phyloP scores from a whole-genome alignment of 257 asterid genomes.

The Solanum peruvianum region DNA sequence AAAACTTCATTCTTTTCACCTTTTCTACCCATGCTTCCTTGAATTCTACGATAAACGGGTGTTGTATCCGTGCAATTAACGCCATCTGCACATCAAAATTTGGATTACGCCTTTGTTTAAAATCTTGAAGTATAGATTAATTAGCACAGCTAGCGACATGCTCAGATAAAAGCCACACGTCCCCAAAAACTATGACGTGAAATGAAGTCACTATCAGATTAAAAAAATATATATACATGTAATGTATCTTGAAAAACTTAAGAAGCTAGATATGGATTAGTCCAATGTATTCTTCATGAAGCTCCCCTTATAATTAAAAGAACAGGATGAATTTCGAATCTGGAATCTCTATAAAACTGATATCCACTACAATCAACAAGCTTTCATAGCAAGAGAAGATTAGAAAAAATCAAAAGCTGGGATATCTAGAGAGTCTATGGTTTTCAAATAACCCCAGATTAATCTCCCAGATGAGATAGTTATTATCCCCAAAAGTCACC shows the following conservation, averaged over 20 bases:
- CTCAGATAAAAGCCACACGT: neutral
- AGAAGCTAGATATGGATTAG: neutral
- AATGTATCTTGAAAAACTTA: neutral
- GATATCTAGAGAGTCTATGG: neutral
- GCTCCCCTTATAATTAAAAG: neutral
- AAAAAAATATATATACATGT: neutral
- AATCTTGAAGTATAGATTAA: neutral
- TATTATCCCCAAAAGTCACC: neutral
- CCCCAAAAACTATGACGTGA: neutral
- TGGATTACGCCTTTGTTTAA: neutral
- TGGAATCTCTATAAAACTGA: neutral
- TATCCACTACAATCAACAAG: neutral
- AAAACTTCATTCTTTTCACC: constrained; percentile 32
- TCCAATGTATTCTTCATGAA: neutral
- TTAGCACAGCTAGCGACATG: neutral
- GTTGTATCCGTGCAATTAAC: constrained; percentile 84
- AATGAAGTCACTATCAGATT: neutral
- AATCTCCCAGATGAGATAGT: neutral
- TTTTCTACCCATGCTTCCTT: constrained; percentile 99
- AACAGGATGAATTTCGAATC: neutral
- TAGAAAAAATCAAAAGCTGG: neutral
- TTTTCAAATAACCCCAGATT: neutral
- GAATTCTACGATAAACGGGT: constrained; percentile 87
- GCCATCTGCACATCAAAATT: constrained; percentile 69
- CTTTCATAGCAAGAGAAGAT: neutral